Percentiles rank a stretch among this genome's conserved stretches.
These are phyloP conservation scores for Podaxis mareebaensis DNA, from an alignment of 768 basidiomycete genomes.

Conservation along the genomic window DNA sequence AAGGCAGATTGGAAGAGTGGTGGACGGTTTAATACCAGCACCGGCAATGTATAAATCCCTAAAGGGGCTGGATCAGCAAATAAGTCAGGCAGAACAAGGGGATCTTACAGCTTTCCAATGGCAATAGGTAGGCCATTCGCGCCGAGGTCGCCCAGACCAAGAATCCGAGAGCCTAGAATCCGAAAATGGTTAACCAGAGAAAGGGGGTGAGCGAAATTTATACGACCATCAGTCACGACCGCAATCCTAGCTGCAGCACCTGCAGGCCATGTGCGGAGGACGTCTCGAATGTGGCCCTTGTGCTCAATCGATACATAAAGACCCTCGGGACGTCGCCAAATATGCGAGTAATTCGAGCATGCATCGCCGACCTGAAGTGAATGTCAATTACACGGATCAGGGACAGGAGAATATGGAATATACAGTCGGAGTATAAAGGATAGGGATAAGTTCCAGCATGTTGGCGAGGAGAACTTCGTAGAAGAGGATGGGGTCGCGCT, in stretches of 20 bases:
- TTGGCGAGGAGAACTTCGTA: neutral
- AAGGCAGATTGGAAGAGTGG: constrained; percentile 64
- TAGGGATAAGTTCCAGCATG: constrained; percentile 55
- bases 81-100: constrained; percentile 3
- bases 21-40: constrained; percentile 60
- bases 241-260: constrained; percentile 55
- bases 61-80: constrained; percentile 5
- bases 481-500: constrained; percentile 63
- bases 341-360: constrained; percentile 69
- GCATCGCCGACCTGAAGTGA: constrained; percentile 62
- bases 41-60: constrained; percentile 72
- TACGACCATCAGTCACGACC: constrained; percentile 72
- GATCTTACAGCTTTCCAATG: constrained; percentile 68
- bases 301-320: constrained; percentile 64
- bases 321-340: constrained; percentile 65
- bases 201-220: constrained; percentile 25
- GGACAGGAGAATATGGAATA: constrained; percentile 3
- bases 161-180: constrained; percentile 60
- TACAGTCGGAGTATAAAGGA: constrained; percentile 77
- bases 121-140: constrained; percentile 59
- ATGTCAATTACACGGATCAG: constrained; percentile 10
- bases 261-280: constrained; percentile 54
- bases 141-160: constrained; percentile 60
- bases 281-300: constrained; percentile 60
- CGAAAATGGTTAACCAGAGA: constrained; percentile 8